Conservation (phyloP, 108 stramenopile species). For the Pseudonitzschia pungens region DNA sequence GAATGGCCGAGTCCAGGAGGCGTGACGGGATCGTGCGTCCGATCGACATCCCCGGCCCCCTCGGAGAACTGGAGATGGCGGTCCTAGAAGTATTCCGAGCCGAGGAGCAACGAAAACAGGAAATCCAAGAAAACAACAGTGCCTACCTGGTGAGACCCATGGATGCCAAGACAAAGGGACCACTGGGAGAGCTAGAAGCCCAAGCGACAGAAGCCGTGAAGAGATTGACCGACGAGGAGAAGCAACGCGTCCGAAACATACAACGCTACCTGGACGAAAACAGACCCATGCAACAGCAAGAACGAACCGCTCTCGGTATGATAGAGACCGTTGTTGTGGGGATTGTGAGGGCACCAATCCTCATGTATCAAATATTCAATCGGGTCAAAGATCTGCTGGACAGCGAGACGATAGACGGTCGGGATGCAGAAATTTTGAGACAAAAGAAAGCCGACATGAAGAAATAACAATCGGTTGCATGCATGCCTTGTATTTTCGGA, state of each 20-base stretch:
- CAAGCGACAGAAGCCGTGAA: slow-evolving; percentile 62
- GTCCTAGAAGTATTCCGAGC: slow-evolving; percentile 60
- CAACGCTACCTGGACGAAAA: slow-evolving; percentile 57
- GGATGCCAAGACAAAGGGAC: slow-evolving; percentile 61
- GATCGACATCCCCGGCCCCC: slow-evolving; percentile 80
- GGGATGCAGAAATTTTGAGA: slow-evolving; percentile 22
- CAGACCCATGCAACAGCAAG: slow-evolving; percentile 64
- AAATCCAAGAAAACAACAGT: slow-evolving; percentile 34
- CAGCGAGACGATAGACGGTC: slow-evolving; percentile 46
- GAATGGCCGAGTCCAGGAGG: slow-evolving; percentile 57
- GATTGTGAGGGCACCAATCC: slow-evolving; percentile 59
- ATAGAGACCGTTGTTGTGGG: slow-evolving; percentile 72
- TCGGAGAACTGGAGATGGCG: slow-evolving; percentile 73
- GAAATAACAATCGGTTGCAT: neutral
- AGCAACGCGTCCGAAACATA: slow-evolving; percentile 60
- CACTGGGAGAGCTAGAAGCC: slow-evolving; percentile 66
- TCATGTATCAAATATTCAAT: slow-evolving; percentile 51
- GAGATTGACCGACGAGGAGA: slow-evolving; percentile 64
- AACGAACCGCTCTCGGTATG: slow-evolving; percentile 53
- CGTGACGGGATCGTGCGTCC: slow-evolving; percentile 68
- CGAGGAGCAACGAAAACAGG: slow-evolving; percentile 58
- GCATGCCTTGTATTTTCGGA: neutral
- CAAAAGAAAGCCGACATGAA: neutral
- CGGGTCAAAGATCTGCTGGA: slow-evolving; percentile 68
- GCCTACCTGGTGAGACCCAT: slow-evolving; percentile 57